Conservation (phyloP, 2,329 filamentous ascomycete genomes). For the Aspergillus japonicus region DNA sequence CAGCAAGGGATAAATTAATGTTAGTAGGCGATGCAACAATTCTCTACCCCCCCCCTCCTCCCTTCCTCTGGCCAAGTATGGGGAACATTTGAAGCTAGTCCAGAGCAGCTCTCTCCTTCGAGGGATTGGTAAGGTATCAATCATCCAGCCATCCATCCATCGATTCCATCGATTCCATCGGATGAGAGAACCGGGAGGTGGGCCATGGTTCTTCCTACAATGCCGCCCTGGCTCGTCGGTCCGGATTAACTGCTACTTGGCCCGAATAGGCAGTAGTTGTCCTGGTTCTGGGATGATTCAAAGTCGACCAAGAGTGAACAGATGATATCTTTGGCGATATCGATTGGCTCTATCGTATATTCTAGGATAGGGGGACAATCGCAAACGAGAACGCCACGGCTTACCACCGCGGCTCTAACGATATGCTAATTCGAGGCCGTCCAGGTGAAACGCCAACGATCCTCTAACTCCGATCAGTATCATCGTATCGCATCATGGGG, state of each 20-base stretch:
- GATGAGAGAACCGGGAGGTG: background rate
- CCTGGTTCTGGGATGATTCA: background rate
- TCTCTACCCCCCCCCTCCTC: background rate
- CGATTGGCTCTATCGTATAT: no score
- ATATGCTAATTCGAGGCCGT: background rate
- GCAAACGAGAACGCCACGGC: background rate
- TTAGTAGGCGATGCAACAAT: constrained; percentile 2
- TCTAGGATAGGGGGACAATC: background rate
- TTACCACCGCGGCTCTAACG: background rate
- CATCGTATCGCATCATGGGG: background rate
- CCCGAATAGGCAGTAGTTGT: constrained; percentile 1
- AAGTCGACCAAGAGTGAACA: background rate
- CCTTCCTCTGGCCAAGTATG: background rate
- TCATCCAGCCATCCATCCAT: no score
- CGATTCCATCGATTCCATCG: background rate
- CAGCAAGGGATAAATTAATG: constrained; percentile 2
- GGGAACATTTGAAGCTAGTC: background rate
- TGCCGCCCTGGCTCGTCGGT: background rate
- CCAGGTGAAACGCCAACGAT: background rate
- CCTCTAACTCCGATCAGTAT: background rate
- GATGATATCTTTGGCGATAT: no score
- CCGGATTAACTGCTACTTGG: background rate
- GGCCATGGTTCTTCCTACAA: background rate
- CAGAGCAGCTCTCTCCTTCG: background rate
- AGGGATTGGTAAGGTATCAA: background rate